These are phyloP conservation scores for Agastache rugosa DNA, from an alignment of 257 asterid species.

Conservation along the genomic window DNA sequence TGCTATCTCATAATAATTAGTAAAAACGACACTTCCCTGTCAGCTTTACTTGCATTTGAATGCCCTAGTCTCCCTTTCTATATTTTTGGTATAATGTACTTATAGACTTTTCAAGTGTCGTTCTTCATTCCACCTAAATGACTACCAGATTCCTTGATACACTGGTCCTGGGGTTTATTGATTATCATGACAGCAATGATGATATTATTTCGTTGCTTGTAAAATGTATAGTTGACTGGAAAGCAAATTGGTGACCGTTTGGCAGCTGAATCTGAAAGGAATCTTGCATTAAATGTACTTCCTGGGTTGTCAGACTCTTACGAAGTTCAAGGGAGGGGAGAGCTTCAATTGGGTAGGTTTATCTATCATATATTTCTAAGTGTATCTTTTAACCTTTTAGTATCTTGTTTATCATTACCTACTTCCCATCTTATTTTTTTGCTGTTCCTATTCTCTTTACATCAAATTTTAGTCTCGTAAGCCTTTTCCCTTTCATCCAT, in stretches of 20 bases:
- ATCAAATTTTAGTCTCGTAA: conserved; percentile 18
- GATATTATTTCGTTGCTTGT: conserved; percentile 32
- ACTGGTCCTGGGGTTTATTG: conserved; percentile 21
- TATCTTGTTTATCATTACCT: conserved; percentile 3
- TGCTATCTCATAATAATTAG: not conserved
- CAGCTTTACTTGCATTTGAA: conserved; percentile 10
- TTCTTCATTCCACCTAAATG: conserved; percentile 21
- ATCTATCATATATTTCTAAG: conserved; percentile 23
- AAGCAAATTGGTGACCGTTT: conserved; percentile 96
- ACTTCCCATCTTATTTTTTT: conserved; percentile 21
- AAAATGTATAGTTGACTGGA: conserved; percentile 79
- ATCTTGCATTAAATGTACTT: conserved; percentile 91
- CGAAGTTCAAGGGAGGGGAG: conserved; percentile 99
- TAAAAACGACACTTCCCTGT: not conserved
- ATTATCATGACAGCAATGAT: conserved; percentile 27
- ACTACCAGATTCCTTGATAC: conserved; percentile 25
- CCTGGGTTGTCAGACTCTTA: conserved; percentile 87
- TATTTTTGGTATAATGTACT: not conserved
- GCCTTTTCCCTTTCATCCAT: conserved; percentile 6
- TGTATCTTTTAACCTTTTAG: conserved; percentile 4
- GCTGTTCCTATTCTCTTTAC: conserved; percentile 26
- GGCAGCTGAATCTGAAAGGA: conserved; percentile 93
- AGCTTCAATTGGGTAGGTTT: conserved; percentile 92
- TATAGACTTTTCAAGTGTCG: conserved; percentile 3
- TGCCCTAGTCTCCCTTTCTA: not conserved